Conservation (phyloP, 441 rosid genomes). For the Geranium incanum region DNA sequence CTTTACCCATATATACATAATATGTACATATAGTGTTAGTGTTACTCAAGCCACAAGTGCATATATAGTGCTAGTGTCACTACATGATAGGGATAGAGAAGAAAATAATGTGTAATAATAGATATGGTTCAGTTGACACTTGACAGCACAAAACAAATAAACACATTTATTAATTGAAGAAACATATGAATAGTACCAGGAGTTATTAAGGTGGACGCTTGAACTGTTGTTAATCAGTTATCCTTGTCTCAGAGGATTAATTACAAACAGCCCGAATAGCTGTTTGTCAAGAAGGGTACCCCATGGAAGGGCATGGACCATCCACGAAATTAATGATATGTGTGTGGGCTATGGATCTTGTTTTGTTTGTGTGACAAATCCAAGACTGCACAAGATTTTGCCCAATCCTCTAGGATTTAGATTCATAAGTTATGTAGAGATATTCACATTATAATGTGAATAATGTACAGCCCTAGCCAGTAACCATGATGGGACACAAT, state of each 20-base stretch:
- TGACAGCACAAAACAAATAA: neutral
- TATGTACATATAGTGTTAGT: no score
- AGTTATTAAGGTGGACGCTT: neutral
- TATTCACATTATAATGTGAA: neutral
- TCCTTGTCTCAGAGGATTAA: slow-evolving; percentile 19
- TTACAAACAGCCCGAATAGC: neutral
- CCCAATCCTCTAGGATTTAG: slow-evolving; percentile 1
- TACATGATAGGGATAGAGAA: no score
- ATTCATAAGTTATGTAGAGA: neutral
- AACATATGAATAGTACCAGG: neutral
- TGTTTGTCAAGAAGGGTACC: neutral
- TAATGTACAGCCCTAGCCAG: neutral
- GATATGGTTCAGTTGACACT: neutral
- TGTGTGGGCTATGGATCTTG: neutral
- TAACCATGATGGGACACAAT: slow-evolving; percentile 12
- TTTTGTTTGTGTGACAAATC: neutral
- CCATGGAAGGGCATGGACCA: neutral
- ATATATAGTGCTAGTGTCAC: no score
- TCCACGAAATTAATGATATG: neutral
- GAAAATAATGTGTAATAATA: no score
- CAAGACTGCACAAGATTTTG: slow-evolving; percentile 2
- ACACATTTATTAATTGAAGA: neutral
- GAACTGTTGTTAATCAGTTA: slow-evolving; percentile 23
- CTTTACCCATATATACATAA: slow-evolving; percentile 7
- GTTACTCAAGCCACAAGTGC: no score